Base-by-base conservation (phyloP, 2,329 filamentous ascomycete genomes). In the Monosporascus sp. region DNA sequence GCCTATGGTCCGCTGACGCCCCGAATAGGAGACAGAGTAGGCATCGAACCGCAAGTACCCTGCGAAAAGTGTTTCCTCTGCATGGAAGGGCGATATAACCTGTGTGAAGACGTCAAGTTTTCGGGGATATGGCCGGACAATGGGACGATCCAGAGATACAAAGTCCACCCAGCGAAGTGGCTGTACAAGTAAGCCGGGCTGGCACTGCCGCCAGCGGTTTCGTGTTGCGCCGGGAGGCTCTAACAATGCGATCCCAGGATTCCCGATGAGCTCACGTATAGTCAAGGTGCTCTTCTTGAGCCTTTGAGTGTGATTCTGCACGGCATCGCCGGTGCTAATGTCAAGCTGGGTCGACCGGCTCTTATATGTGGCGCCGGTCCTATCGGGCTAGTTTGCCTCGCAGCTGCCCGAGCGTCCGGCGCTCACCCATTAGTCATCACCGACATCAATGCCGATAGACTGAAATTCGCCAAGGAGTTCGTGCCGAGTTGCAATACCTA, bases 11-110 rank as follows among this genome's bases (percentile, higher is more conserved):
- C 7, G 20, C 48, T 44, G 31, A 50, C n/a, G 49, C 6, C 24
- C 43, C 53, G n/a, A 46, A 37, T 41, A 70, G 82, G 83, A 11
- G 85, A 89, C 61, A 73, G 83, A 49, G 83, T 89, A 9, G 84
- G 85, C 3, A 69, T 89, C 17, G 85, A 89, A 60, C 83, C 84
- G 0, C 83, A 84, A 20, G 80, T 86, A 1, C 81, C 85, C 0
- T 89, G 85, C 61, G 75, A 75, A 11, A 65, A 71, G 37, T 87
- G 84, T 63, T 83, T 80, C 60, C 72, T 82, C 18, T 87, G 84
- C 62, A 67, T 68, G 48, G 76, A 77, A 25, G 84, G 83, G 3
- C 78, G 81, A 11, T 85, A 85, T 60, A 86, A 86, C 59, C 77
- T 85, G 6, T 87, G 84, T 62, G 77, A 83, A 56, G 75, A 81